Conservation (phyloP, 352 stramenopile species). For the Phytophthora podocarpi region DNA sequence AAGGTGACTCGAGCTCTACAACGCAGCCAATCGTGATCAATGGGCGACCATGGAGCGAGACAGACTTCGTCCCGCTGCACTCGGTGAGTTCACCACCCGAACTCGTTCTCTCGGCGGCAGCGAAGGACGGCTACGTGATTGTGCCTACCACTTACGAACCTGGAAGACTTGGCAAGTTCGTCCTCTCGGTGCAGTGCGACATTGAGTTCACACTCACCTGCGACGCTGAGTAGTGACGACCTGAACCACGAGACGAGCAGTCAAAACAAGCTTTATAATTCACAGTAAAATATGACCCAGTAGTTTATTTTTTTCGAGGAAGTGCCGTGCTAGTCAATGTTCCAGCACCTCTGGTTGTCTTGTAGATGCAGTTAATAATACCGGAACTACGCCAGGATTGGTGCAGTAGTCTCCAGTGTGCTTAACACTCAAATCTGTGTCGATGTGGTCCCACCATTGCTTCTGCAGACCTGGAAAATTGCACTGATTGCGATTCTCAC, state of each 20-base stretch:
- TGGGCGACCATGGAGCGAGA: conserved; percentile 78
- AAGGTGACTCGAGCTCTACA: conserved; percentile 9
- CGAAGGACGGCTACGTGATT: conserved; percentile 87
- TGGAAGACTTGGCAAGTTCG: conserved; percentile 76
- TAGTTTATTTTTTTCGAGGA: conserved; percentile 6
- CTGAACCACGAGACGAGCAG: no score
- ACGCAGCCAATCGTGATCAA: conserved; percentile 63
- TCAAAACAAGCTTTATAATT: no score
- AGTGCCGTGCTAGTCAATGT: conserved; percentile 1
- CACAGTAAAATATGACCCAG: conserved; percentile 8
- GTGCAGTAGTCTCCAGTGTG: not conserved
- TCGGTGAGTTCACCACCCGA: conserved; percentile 68
- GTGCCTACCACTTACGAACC: conserved; percentile 91
- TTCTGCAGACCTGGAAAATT: conserved; percentile 23
- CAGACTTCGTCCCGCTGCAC: conserved; percentile 84
- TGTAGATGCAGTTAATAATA: conserved; percentile 8
- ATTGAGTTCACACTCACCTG: conserved; percentile 75
- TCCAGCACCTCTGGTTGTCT: conserved; percentile 7
- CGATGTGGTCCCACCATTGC: conserved; percentile 32
- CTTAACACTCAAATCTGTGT: conserved; percentile 7
- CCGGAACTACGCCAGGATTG: not conserved
- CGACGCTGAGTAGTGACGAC: conserved; percentile 44
- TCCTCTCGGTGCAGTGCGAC: conserved; percentile 85
- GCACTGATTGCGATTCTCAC: conserved; percentile 24
- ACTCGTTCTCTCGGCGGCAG: conserved; percentile 62